Conservation (phyloP, 495 filamentous ascomycete species). For the Neurospora tetraspora region DNA sequence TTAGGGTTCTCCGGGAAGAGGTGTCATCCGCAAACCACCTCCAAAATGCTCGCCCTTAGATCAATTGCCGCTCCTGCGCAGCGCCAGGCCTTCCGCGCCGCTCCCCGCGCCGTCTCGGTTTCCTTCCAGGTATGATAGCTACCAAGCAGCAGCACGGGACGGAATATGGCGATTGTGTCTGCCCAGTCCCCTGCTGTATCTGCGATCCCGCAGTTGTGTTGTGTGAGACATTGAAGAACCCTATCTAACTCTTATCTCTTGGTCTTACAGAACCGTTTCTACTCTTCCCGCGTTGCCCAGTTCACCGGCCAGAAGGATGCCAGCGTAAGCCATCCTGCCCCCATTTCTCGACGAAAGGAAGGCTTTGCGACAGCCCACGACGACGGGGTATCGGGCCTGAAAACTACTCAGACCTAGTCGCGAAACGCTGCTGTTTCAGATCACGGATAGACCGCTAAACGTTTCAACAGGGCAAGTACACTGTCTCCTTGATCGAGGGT, state of each 20-base stretch:
- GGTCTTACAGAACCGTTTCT: conserved; percentile 13
- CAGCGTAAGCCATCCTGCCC: conserved; percentile 52
- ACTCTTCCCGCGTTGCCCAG: conserved; percentile 62
- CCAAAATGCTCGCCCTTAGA: conserved; percentile 43
- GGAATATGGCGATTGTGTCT: not conserved
- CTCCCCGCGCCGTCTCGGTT: conserved; percentile 34
- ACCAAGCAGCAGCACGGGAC: not conserved
- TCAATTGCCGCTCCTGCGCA: conserved; percentile 40
- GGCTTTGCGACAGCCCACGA: conserved; percentile 5
- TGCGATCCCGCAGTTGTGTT: not conserved
- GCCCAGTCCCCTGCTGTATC: not conserved
- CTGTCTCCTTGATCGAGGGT: conserved; percentile 94
- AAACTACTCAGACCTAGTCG: conserved; percentile 35
- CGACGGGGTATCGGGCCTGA: conserved; percentile 11
- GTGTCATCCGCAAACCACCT: not conserved
- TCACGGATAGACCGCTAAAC: conserved; percentile 7
- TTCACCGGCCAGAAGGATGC: conserved; percentile 83
- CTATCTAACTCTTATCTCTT: not conserved
- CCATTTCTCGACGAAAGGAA: not conserved
- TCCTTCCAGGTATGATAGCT: conserved; percentile 34
- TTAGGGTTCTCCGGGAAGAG: conserved; percentile 2
- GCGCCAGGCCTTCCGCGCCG: conserved; percentile 39
- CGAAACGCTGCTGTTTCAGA: not conserved
- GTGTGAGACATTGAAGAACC: not conserved
- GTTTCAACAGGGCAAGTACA: conserved; percentile 72